A percentile compares a stretch with the other conserved stretches of the same genome.
phyloP scores from a whole-genome alignment of 1,284 basidiomycete genomes.

The Sanguinoderma infundibulare region DNA sequence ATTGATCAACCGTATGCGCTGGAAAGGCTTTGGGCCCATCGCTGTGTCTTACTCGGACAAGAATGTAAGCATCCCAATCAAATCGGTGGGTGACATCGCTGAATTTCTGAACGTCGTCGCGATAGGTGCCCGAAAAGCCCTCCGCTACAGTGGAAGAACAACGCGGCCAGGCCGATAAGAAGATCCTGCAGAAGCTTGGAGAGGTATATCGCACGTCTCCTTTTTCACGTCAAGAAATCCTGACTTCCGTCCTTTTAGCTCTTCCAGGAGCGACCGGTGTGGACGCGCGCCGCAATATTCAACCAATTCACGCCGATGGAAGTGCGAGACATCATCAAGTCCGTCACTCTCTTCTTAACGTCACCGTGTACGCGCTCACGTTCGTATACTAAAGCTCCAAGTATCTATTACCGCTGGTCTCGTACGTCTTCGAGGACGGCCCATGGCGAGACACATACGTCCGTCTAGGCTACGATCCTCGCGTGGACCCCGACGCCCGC shows the following conservation, averaged over 20 bases:
- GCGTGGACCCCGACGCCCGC: constrained; percentile 70
- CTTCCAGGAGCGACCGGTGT: constrained; percentile 80
- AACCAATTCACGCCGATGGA: constrained; percentile 82
- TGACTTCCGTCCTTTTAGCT: constrained; percentile 44
- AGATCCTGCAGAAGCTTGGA: constrained; percentile 61
- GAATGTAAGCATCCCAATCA: constrained; percentile 42
- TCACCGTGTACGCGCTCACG: constrained; percentile 2
- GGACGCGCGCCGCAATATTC: constrained; percentile 85
- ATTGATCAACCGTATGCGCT: constrained; percentile 78
- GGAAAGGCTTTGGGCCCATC: constrained; percentile 78
- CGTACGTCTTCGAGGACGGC: constrained; percentile 92
- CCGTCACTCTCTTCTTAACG: constrained; percentile 19
- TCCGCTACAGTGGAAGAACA: constrained; percentile 60
- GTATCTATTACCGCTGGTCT: constrained; percentile 67
- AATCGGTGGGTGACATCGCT: background rate
- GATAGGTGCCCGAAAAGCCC: constrained; percentile 70
- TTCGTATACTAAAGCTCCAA: constrained; percentile 59
- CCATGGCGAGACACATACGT: constrained; percentile 93
- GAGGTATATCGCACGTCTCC: constrained; percentile 45
- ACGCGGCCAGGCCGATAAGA: constrained; percentile 59
- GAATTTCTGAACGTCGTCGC: background rate
- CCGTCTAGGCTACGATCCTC: constrained; percentile 89
- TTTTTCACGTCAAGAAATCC: too few species aligned
- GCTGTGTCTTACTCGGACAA: constrained; percentile 71
- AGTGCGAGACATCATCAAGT: constrained; percentile 76